Evolutionary conservation across 169 alveolate genomes (phyloP), one percentile per base, ranked within the genome.

Genomic region (Plasmodium malariae): DNA sequence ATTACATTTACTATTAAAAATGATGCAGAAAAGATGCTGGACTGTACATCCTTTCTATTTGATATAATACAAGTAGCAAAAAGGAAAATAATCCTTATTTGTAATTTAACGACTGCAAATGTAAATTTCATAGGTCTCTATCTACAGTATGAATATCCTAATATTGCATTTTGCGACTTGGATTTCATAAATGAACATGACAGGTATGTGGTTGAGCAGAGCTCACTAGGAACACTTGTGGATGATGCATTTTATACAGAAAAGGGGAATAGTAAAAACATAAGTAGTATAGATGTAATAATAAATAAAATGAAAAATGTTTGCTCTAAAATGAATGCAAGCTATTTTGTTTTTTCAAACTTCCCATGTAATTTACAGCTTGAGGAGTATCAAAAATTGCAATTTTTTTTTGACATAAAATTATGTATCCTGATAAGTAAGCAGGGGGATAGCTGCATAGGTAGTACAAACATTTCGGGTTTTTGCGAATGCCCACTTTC

Each of bases 341-440:
- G 24, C 24, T 86, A 86, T 86, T 86, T 55, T 34, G 74, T 70
- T 24, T 86, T 86, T 86, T 57, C 71, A 9, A 65, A 68, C 5
- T 69, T 86, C 30, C 92, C 92, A 9, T 55, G 49, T 48, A 36
- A 86, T 49, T 57, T 86, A 43, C 55, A 34, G n/a, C 30, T 55
- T 5, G 87, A 70, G 37, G 92, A 86, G 34, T 86, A 28, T 36
- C 74, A 74, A 40, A 86, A 70, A 54, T 9, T 86, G 30, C 21
- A 34, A 9, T 74, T 86, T 24, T 86, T 69, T 70, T 86, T 86
- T 63, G 92, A 86, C 24, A 51, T 86, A 59, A 69, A 86, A 74
- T 34, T 86, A 57, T 69, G 70, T 51, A 37, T 86, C 30, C 45
- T 86, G 36, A 34, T 86, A 2, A 54, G 17, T 36, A n/a, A n/a